phyloP scores from a whole-genome alignment of 345 rosid species.

The Ricinus communis region DNA sequence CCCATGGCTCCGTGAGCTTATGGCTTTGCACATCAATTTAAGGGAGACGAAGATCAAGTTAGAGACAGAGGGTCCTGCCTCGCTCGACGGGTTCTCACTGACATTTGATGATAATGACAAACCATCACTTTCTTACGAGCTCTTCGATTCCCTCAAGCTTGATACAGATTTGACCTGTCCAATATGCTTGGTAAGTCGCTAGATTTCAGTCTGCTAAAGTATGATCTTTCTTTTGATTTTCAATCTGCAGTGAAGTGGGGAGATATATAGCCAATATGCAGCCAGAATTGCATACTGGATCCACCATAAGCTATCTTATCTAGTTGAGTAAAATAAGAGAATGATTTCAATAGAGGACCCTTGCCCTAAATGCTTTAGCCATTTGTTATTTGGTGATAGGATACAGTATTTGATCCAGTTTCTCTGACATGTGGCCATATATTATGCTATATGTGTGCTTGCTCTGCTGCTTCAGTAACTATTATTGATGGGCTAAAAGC shows the following conservation, averaged over 20 bases:
- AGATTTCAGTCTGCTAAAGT: not conserved
- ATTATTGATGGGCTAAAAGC: conserved; percentile 72
- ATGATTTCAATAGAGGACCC: no score
- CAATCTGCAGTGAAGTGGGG: no score
- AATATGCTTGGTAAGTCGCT: conserved; percentile 80
- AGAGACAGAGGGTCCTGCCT: conserved; percentile 39
- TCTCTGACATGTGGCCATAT: conserved; percentile 91
- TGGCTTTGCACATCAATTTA: conserved; percentile 84
- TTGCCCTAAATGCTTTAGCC: no score
- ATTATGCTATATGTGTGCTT: conserved; percentile 90
- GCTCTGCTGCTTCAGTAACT: conserved; percentile 86
- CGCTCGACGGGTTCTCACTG: conserved; percentile 71
- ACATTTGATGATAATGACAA: conserved; percentile 57
- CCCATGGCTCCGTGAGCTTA: conserved; percentile 91
- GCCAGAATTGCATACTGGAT: no score
- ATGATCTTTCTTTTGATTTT: no score
- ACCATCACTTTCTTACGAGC: conserved; percentile 71
- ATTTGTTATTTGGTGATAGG: conserved; percentile 43
- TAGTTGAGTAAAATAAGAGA: no score
- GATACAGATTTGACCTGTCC: conserved; percentile 89
- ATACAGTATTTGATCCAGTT: conserved; percentile 86
- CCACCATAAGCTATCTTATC: no score
- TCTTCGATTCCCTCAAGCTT: conserved; percentile 72
- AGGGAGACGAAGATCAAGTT: conserved; percentile 53
- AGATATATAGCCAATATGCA: no score